Conservation (phyloP, 1,284 basidiomycete species). For the Rhodotorula sp. region DNA sequence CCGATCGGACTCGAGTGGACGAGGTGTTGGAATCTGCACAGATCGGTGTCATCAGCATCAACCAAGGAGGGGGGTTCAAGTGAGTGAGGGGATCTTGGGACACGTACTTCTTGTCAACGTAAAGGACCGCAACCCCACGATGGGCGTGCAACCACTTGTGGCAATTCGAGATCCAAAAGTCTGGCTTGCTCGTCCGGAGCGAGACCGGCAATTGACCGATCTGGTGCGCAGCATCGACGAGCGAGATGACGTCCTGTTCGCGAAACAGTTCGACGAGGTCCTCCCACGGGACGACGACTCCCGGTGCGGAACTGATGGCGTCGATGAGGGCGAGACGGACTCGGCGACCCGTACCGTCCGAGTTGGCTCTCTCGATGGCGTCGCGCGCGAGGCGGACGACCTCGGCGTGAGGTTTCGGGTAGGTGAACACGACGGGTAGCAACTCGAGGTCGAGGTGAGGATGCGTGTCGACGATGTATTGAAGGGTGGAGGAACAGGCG, state of each 20-base stretch:
- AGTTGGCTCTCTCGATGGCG: conserved; percentile 28
- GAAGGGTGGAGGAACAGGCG: conserved; percentile 43
- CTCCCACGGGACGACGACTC: conserved; percentile 49
- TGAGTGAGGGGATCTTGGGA: too few relatives aligned
- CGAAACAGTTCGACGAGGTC: conserved; percentile 42
- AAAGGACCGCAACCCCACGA: conserved; percentile 46
- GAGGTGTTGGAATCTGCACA: conserved; percentile 34
- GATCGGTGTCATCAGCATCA: background rate
- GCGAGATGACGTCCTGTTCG: conserved; percentile 41
- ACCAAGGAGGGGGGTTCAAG: background rate
- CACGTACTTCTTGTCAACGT: conserved; percentile 39
- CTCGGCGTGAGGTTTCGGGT: conserved; percentile 45
- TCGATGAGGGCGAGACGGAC: conserved; percentile 47
- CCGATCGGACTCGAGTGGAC: conserved; percentile 37
- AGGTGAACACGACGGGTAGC: conserved; percentile 42
- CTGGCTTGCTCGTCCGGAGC: conserved; percentile 43
- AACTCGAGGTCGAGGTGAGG: conserved; percentile 37
- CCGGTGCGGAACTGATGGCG: conserved; percentile 46
- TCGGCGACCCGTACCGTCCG: conserved; percentile 31
- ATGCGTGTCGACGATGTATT: conserved; percentile 46
- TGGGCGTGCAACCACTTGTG: conserved; percentile 47
- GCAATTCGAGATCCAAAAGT: conserved; percentile 46
- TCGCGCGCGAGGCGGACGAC: conserved; percentile 38
- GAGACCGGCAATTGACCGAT: conserved; percentile 48
- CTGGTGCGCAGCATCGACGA: conserved; percentile 49